Evolutionary conservation across 306 rosid genomes (phyloP), one percentile per base, ranked within the genome.

Genomic region (Elaeagnus macrophylla): DNA sequence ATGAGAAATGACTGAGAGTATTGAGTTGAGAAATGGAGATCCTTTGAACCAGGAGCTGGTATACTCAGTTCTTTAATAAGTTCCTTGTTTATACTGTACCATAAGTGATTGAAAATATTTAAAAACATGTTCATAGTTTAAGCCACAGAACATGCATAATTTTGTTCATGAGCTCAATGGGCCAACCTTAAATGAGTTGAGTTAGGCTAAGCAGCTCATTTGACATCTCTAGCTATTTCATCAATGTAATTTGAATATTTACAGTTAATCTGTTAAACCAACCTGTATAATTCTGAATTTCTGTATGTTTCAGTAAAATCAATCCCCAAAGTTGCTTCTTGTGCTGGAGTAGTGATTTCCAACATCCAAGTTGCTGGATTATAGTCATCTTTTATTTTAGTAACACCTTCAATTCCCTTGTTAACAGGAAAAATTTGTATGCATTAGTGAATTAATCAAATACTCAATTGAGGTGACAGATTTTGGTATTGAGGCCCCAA

Each of bases 291-390:
- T 5, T 70, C 77, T n/a, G 77, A 78, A 4, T 51, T 62, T 54
- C 38, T 78, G 68, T 78, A 78, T 25, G 53, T 13, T 15, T 19
- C 19, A 11, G 72, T n/a, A 46, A 78, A 78, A 39, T 78, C 79
- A 13, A 78, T 64, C 0, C 66, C 69, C 51, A 78, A 67, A 70
- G 74, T 51, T 18, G 45, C 12, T 60, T 78, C 83, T 61, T 70
- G 69, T 35, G 72, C 72, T 59, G 74, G 43, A 50, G 72, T 39
- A n/a, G 79, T 69, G 7, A 70, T 72, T 66, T 78, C 83, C 55
- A 73, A 58, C 83, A 78, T 78, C 83, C 83, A 78, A 53, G 83
- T 74, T 25, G 83, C 80, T 6, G 83, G 83, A 57, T 70, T 78
- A 37, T 63, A 67, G 6, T 68, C 61, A 12, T 67, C 77, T 51